Evolutionary conservation across 768 basidiomycete genomes (phyloP).

Genomic region (Boletus pseudopeckii): DNA sequence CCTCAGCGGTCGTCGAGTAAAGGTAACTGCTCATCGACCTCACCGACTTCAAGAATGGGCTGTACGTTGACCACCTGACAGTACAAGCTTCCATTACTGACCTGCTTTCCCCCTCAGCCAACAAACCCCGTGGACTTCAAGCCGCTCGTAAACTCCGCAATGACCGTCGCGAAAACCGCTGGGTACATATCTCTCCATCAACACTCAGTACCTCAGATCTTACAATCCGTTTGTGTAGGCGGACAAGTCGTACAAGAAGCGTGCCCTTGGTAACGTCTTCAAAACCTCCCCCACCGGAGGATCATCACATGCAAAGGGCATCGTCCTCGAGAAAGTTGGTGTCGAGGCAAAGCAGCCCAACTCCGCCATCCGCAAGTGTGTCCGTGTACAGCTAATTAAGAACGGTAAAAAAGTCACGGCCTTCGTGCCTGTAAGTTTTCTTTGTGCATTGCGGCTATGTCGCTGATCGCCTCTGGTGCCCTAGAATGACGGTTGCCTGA

Average conservation of each 20-base stretch:
- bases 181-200: conserved; percentile 55
- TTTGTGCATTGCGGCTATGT: not conserved
- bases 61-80: conserved; percentile 53
- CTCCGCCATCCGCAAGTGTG: conserved; percentile 99
- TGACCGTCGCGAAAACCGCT: conserved; percentile 92
- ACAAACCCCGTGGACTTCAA: conserved; percentile 99
- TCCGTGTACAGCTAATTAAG: conserved; percentile 99
- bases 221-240: conserved; percentile 50
- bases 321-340: conserved; percentile 99
- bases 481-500: conserved; percentile 94
- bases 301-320: conserved; percentile 99
- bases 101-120: conserved; percentile 48
- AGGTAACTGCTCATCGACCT: conserved; percentile 39
- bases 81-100: conserved; percentile 7
- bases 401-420: conserved; percentile 99
- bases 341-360: conserved; percentile 99
- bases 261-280: conserved; percentile 98
- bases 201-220: conserved; percentile 9
- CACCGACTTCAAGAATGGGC: conserved; percentile 73
- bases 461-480: conserved; percentile 5
- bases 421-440: conserved; percentile 86
- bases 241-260: conserved; percentile 99
- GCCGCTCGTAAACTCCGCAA: conserved; percentile 98
- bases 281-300: conserved; percentile 99
- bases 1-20: not conserved